These are phyloP conservation scores for Fusarium hainanense DNA, from an alignment of 2,329 filamentous ascomycete species.

Conservation along the genomic window DNA sequence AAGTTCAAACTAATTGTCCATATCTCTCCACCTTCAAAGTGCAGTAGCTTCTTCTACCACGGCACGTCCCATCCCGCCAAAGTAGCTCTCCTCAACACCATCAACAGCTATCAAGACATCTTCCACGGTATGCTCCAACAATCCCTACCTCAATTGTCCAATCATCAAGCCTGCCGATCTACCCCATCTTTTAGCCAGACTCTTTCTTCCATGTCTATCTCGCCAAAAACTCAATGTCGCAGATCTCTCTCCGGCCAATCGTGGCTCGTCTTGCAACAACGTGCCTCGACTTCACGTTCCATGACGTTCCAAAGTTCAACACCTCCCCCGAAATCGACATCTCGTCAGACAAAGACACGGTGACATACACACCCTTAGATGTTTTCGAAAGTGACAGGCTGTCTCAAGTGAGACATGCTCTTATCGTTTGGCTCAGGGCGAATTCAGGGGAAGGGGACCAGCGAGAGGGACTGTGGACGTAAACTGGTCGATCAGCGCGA, in stretches of 20 bases:
- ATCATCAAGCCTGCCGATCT: conserved; percentile 23
- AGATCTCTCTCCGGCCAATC: conserved; percentile 37
- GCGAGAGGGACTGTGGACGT: conserved; percentile 19
- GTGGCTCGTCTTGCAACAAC: conserved; percentile 37
- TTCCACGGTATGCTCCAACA: conserved; percentile 2
- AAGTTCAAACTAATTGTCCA: not conserved
- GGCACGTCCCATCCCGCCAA: conserved; percentile 42
- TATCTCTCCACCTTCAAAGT: not conserved
- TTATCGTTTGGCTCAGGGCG: conserved; percentile 13
- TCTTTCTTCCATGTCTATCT: conserved; percentile 26
- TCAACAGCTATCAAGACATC: conserved; percentile 27
- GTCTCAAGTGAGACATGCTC: conserved; percentile 29
- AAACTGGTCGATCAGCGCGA: conserved; percentile 14
- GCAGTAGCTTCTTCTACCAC: conserved; percentile 8
- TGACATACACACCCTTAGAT: conserved; percentile 4
- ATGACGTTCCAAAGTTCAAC: conserved; percentile 23
- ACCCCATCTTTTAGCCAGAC: conserved; percentile 45
- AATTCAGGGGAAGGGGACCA: conserved; percentile 31
- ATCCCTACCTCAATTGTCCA: conserved; percentile 35
- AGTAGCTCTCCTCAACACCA: conserved; percentile 1
- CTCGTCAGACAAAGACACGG: not conserved
- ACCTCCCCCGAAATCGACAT: conserved; percentile 11
- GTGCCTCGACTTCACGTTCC: conserved; percentile 39
- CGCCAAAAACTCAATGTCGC: conserved; percentile 28
- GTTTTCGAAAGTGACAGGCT: conserved; percentile 6